Evolutionary conservation across 345 rosid species (phyloP), one percentile per base, ranked within the genome.

Genomic region (Turritis glabra): DNA sequence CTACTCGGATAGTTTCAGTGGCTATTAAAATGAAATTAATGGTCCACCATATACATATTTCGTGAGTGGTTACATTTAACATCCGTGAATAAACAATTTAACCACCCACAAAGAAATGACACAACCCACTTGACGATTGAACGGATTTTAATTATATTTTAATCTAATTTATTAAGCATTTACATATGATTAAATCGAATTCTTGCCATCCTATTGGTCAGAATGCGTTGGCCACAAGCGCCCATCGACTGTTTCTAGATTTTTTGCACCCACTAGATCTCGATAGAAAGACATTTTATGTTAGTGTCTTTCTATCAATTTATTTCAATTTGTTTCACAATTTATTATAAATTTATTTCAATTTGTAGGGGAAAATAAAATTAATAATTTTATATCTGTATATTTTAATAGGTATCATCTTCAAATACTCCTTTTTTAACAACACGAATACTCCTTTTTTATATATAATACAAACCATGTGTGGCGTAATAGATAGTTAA

Each of bases 141-240:
- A n/a, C n/a, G n/a, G n/a, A n/a, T n/a, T n/a, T n/a, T n/a, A n/a
- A n/a, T n/a, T n/a, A n/a, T n/a, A n/a, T n/a, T 8, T 22, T 43
- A 54, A 32, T 43, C 14, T 53, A 25, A 4, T 63, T 21, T 52
- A 59, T 19, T 7, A n/a, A 29, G 17, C 12, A 54, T 41, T 64
- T 44, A 22, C n/a, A 73, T 23, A 43, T 54, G 12, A 22, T 53
- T 32, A 22, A 30, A 12, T 64, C 37, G 3, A 44, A n/a, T 44
- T 44, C 29, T 55, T 8, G 52, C 46, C 29, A 13, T 74, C 23
- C 46, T 56, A 65, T 46, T 44, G 59, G 66, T 19, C 17, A 56
- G 58, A 65, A 74, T 56, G 66, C 66, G 66, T 65, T 74, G 65
- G 72, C 59, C 65, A 65, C 72, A 65, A 65, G 40, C 40, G 26